Evolutionary conservation across 192 early-diverging fungal species (phyloP), one percentile per base, ranked within the genome.

Genomic region (Linnemannia hyalina): DNA sequence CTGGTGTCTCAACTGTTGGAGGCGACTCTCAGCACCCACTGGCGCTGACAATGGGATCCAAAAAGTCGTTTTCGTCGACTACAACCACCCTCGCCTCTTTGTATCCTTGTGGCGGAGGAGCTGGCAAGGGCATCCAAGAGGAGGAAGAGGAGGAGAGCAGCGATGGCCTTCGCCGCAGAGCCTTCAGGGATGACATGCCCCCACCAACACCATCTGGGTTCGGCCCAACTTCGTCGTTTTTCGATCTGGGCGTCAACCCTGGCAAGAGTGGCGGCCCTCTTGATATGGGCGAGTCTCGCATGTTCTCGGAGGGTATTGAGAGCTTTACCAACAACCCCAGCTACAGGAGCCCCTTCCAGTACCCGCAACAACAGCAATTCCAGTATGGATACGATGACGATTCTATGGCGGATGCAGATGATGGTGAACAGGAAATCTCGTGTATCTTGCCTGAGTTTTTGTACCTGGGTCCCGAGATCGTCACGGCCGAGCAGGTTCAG

Each of bases 401-500:
- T 9, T 18, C 29, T 4, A 44, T 32, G 7, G 84, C 81, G 35
- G 84, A 81, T 26, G 78, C 42, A 7, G 69, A 80, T 72, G 74
- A 85, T 18, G 84, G 84, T 6, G 84, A 86, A n/a, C 84, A 86
- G 47, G 79, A 81, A 38, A 86, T 92, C 20, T 93, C 93, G 0
- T 89, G 86, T 3, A 92, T 96, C 60, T 78, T 92, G 18, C 89
- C 92, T 15, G 89, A 88, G 16, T 93, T 93, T 77, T 74, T 96
- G 23, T 92, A 88, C 52, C 83, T 96, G 32, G 95, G 95, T 22
- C 93, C 93, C 11, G 94, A 95, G 82, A 91, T 92, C 23, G 79
- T 93, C 15, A 94, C 93, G 40, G 65, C 76, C 6, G 92, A 95
- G 60, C 91, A 92, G 44, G 85, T 93, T 3, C 79, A 88, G 26